Evolutionary conservation across 2,329 filamentous ascomycete species (phyloP).

Genomic region (Coniella vitis): DNA sequence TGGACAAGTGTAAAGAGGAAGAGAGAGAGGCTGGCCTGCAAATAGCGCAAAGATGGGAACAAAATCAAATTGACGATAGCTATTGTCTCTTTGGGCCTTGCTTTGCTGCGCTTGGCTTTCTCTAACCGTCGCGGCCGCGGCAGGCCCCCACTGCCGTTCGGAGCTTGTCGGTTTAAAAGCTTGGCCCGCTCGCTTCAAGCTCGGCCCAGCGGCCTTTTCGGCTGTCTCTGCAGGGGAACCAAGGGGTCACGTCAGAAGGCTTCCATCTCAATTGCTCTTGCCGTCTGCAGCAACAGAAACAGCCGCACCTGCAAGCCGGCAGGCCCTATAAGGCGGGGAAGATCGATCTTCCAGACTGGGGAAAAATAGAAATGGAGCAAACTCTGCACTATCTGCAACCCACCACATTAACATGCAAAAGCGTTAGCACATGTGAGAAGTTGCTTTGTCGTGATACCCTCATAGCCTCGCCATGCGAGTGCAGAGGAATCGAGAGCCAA

Average conservation of each 20-base stretch:
- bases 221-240: no score
- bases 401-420: neutral
- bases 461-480: neutral
- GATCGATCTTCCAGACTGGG: neutral
- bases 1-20: conserved; percentile 14
- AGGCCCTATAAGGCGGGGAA: neutral
- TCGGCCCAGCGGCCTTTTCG: conserved; percentile 4
- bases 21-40: conserved; percentile 18
- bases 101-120: no score
- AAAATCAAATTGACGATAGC: conserved; percentile 22
- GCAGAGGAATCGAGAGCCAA: no score
- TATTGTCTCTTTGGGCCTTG: conserved; percentile 5
- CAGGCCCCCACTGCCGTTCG: conserved; percentile 7
- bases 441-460: no score
- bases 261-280: no score
- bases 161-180: conserved; percentile 14
- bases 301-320: neutral
- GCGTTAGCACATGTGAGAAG: no score
- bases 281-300: no score
- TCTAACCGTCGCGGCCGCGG: conserved; percentile 3
- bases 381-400: neutral
- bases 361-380: no score
- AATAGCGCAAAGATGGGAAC: conserved; percentile 26
- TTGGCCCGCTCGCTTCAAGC: conserved; percentile 13
- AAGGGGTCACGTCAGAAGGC: no score